Evolutionary conservation across 225 moss, liverwort and hornwort species (phyloP), one percentile per base, ranked within the genome.

Genomic region (Physcomitrium patens): DNA sequence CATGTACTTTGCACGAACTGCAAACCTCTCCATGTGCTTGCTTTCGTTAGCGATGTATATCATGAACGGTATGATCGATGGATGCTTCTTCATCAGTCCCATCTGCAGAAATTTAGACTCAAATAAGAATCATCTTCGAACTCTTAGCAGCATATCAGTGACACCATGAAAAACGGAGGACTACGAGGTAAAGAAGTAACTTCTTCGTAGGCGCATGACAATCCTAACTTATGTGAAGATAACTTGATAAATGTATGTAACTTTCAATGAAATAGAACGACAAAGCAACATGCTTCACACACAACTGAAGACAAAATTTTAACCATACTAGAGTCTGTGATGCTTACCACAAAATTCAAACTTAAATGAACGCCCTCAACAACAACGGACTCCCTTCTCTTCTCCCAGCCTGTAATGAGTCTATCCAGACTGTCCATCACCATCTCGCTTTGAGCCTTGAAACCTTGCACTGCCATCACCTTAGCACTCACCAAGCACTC

Each of bases 361-460:
- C 96, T 97, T 79, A 97, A 61, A 78, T 97, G 96, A 41, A 97
- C 96, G 61, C 96, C 96, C 72, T 97, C 96, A 52, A 97, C 90
- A 12, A 97, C 92, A 71, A 97, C 94, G 13, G 96, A 97, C 83
- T 97, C 96, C 78, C 90, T 90, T 68, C 91, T 94, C 56, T 76
- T 81, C 81, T 97, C 96, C 96, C 96, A 97, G 7, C 88, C 86
- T 43, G 94, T 94, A 50, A 97, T 92, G 31, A 97, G 85, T 56
- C 96, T 88, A 41, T 97, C 96, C 60, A 97, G 79, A 24, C 96
- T 97, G 70, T 97, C 96, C 74, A 97, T 97, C 49, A 97, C 94
- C 94, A 97, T 97, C 83, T 97, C 96, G 67, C 96, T 97, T 60
- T 97, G 96, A 14, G 96, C 96, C 78, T 97, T 97, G 72, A 91